Evolutionary conservation across 1,284 basidiomycete species (phyloP).

Genomic region (Cerioporus squamosus): DNA sequence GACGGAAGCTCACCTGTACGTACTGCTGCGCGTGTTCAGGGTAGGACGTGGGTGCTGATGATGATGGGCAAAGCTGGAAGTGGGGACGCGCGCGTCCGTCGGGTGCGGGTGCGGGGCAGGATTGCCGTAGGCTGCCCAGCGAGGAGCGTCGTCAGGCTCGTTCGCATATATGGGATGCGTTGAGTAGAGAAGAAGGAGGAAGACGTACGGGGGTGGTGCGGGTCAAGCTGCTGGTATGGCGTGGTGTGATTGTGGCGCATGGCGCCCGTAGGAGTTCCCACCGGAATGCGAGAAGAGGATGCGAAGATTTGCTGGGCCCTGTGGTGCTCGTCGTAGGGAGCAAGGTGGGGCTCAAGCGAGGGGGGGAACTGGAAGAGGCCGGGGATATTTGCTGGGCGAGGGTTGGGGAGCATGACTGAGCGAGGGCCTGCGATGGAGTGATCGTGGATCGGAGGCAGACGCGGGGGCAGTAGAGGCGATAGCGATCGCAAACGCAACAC

Average conservation of each 20-base stretch:
- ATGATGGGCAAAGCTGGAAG: neutral
- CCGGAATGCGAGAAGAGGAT: neutral
- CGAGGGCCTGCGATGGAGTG: neutral
- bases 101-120: neutral
- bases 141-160: neutral
- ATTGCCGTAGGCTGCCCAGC: neutral
- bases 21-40: neutral
- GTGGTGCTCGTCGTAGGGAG: neutral
- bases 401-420: neutral
- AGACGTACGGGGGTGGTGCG: neutral
- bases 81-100: too few species aligned
- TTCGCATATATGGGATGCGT: too few species aligned
- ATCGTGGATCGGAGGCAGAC: conserved; percentile 14
- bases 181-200: neutral
- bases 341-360: conserved; percentile 14
- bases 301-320: neutral
- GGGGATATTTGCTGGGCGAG: conserved; percentile 10
- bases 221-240: too few species aligned
- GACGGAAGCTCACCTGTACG: neutral
- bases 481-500: conserved; percentile 6
- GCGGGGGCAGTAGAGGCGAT: neutral
- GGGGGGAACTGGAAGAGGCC: conserved; percentile 23
- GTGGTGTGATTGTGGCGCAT: conserved; percentile 3
- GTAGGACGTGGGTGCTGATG: neutral
- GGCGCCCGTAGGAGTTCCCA: neutral